Base-by-base conservation (phyloP, 352 stramenopile species). In the Phytophthora tubulina region DNA sequence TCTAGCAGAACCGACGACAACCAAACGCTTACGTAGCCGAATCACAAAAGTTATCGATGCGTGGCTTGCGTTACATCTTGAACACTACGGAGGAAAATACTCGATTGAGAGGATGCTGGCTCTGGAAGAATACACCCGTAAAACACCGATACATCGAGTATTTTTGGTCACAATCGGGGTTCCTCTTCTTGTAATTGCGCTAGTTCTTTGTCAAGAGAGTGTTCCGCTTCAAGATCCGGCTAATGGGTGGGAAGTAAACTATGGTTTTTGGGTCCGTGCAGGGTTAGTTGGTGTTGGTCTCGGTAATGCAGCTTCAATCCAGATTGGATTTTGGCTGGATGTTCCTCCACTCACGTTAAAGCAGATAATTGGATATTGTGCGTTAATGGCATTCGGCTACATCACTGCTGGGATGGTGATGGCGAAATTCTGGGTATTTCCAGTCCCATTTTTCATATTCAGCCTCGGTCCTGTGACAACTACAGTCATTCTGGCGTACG, bases 241-340 rank as follows among this genome's bases (percentile, higher is more conserved):
- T 2, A 44, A 55, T 42, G 69, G 69, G 3, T 76, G 69, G 69
- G 11, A 42, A 49, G 5, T 3, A 31, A 76, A 76, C 10, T 55
- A 64, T n/a, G 69, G 69, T 4, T 76, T 76, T 38, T 76, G 69
- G 69, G 10, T 76, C 51, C 63, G 69, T 35, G 69, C 41, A 9
- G 63, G 35, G 1, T 4, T 72, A 2, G 56, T 59, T 51, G 69
- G 63, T 0, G 48, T 68, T 36, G 42, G 41, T 3, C 11, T 72
- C 7, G 63, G 63, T 21, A 63, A 72, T 33, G 69, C 54, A 8
- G 41, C 52, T 4, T 58, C 42, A 2, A 69, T 59, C 41, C 48
- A 72, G 17, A 52, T 72, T 15, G 46, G 21, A 36, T 63, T 64
- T 27, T 72, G 55, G 50, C 42, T 76, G 0, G 55, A 69, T 14